Evolutionary conservation across 2,329 filamentous ascomycete species (phyloP), one percentile per base, ranked within the genome.

Genomic region (Exophiala phaeomuriformis): DNA sequence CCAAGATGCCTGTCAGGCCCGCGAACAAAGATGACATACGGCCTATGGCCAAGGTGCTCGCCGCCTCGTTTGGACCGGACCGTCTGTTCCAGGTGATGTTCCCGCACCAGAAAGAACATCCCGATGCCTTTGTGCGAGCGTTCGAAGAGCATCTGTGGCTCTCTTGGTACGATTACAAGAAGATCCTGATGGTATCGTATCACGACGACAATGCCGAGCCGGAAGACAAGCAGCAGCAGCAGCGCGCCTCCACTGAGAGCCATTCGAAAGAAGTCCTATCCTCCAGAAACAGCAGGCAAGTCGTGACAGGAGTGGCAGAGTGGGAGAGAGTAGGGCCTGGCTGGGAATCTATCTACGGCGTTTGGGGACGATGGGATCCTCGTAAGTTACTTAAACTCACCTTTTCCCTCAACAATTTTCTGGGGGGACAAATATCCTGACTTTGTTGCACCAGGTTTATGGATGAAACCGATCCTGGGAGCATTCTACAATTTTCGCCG

Each of bases 41-140:
- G 5, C 30, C 57, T 32, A 60, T 60, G 51, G 51, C 49, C 19
- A 35, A 44, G 27, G 49, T 60, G 3, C 44, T 58, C 10, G 55
- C 52, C 29, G 58, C 55, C 12, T 45, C 51, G 12, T 60, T 60
- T 42, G 49, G 43, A 1, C 49, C 52, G 1, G 58, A 60, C 33
- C 32, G 19, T 4, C 40, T 56, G 3, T 53, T 53, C 46, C 42
- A 53, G 7, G 32, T 53, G 10, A 47, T 58, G 9, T 60, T 60
- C 41, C 55, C 58, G 1, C 46, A 42, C 31, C 49, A 45, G 39
- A n/a, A 52, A 5, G 29, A 60, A 42, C 53, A 56, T 36, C 55
- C 55, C 1, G 29, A 44, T 19, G 58, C 53, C 30, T 49, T 48
- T 32, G 46, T 49, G n/a, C 35, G 28, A 10, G 58, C 55, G 4